Conservation (phyloP, 140 eudicot genomes). For the Flaveria floridana region DNA sequence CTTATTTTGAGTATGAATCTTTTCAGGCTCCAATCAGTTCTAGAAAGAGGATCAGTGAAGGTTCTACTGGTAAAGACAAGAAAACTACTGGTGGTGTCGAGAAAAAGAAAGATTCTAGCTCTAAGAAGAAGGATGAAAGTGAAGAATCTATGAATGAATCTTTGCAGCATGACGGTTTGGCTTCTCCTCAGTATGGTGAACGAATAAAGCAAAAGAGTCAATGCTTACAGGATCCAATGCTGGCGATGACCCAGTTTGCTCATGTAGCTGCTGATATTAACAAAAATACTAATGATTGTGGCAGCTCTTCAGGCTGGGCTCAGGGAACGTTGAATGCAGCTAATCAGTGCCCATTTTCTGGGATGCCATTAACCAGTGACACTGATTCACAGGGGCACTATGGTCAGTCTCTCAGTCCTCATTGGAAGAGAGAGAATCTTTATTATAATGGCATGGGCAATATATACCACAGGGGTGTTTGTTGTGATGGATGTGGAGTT, state of each 20-base stretch:
- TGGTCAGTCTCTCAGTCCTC: slow-evolving; percentile 23
- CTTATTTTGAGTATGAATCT: slow-evolving; percentile 17
- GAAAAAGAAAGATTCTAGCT: slow-evolving; percentile 14
- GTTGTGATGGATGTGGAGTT: slow-evolving; percentile 85
- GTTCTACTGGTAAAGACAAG: slow-evolving; percentile 10
- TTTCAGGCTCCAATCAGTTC: slow-evolving; percentile 4
- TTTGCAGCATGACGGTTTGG: slow-evolving; percentile 1
- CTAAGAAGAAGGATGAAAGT: slow-evolving; percentile 5
- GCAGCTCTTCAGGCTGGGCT: slow-evolving; percentile 30
- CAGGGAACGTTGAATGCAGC: slow-evolving; percentile 23
- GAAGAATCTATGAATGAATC: not conserved
- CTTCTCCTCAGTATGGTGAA: not conserved
- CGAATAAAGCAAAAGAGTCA: no score
- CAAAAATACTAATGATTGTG: slow-evolving; percentile 12
- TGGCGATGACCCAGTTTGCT: no score
- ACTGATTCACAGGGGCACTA: slow-evolving; percentile 28
- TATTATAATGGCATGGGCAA: slow-evolving; percentile 34
- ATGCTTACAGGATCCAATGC: no score
- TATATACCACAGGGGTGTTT: slow-evolving; percentile 68
- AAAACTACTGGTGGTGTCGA: slow-evolving; percentile 18
- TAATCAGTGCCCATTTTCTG: slow-evolving; percentile 55
- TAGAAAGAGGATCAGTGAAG: slow-evolving; percentile 13
- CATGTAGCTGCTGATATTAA: slow-evolving; percentile 13
- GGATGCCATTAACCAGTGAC: slow-evolving; percentile 30
- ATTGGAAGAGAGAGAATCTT: slow-evolving; percentile 34